Evolutionary conservation across 1,139 yeast genomes (phyloP).

Genomic region (Candida sp.): DNA sequence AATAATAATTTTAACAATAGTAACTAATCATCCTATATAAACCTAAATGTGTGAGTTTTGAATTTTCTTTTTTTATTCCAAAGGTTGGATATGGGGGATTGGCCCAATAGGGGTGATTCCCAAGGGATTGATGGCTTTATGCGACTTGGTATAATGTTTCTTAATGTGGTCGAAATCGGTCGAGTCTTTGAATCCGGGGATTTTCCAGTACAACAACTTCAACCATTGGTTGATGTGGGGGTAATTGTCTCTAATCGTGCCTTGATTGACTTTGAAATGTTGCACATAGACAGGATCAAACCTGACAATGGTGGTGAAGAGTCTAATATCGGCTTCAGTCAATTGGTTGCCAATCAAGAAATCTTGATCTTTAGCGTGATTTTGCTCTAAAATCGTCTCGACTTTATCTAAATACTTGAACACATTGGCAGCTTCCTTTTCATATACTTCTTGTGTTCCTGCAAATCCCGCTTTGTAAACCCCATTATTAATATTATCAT

Average conservation of each 20-base stretch:
- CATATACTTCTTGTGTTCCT: slow-evolving; percentile 79
- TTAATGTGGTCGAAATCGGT: slow-evolving; percentile 90
- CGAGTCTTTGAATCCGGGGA: slow-evolving; percentile 71
- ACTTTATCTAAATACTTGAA: slow-evolving; percentile 74
- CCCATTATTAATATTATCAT: slow-evolving; percentile 85
- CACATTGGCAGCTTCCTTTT: slow-evolving; percentile 60
- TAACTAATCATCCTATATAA: too few species aligned
- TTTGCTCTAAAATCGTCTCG: slow-evolving; percentile 56
- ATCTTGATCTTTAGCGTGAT: slow-evolving; percentile 34
- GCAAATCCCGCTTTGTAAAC: slow-evolving; percentile 95
- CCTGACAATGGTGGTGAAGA: slow-evolving; percentile 72
- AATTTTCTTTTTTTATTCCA: slow-evolving; percentile 7
- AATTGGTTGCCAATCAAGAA: slow-evolving; percentile 63
- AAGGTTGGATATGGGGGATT: slow-evolving; percentile 59
- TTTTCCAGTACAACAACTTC: slow-evolving; percentile 81
- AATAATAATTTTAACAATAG: background rate
- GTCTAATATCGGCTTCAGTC: slow-evolving; percentile 89
- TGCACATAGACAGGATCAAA: slow-evolving; percentile 92
- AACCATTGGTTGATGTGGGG: slow-evolving; percentile 82
- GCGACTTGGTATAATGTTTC: slow-evolving; percentile 83
- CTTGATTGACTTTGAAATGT: slow-evolving; percentile 90
- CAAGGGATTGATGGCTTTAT: slow-evolving; percentile 72
- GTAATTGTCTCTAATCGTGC: slow-evolving; percentile 76
- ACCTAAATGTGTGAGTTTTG: too few species aligned
- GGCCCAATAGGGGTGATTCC: slow-evolving; percentile 93